A percentile compares a stretch with the other conserved stretches of the same genome.
Evolutionary conservation across 345 rosid genomes (phyloP).

Genomic region (Heritiera littoralis): DNA sequence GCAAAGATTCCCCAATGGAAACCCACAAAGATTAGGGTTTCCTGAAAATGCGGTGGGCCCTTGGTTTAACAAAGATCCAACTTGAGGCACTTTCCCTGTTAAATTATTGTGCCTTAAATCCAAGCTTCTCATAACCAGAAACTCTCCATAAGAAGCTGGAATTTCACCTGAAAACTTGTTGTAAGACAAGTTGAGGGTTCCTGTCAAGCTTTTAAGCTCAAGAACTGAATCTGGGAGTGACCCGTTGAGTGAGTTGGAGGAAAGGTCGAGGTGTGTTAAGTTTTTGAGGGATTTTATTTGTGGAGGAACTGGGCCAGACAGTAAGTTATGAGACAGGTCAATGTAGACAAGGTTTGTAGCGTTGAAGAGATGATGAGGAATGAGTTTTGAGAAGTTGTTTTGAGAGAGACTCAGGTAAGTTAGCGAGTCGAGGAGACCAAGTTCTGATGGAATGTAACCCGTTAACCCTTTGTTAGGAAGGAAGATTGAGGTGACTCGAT

Average conservation of each 20-base stretch:
- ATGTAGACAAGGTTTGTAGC: constrained; percentile 52
- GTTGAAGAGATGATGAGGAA: constrained; percentile 65
- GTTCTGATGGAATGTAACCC: constrained; percentile 86
- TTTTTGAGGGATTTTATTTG: constrained; percentile 46
- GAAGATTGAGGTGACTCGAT: constrained; percentile 62
- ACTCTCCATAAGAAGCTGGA: constrained; percentile 66
- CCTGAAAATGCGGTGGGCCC: constrained; percentile 96
- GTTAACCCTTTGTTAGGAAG: constrained; percentile 55
- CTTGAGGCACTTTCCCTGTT: constrained; percentile 77
- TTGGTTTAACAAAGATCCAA: constrained; percentile 82
- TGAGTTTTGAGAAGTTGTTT: constrained; percentile 64
- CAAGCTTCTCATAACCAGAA: constrained; percentile 75
- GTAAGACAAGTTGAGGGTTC: constrained; percentile 74
- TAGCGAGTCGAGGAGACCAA: constrained; percentile 77
- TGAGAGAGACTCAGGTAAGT: constrained; percentile 51
- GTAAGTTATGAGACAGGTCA: constrained; percentile 73
- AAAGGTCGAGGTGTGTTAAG: constrained; percentile 67
- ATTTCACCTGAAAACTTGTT: constrained; percentile 72
- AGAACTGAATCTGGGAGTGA: constrained; percentile 67
- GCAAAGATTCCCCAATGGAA: constrained; percentile 68
- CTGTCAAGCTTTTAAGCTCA: constrained; percentile 58
- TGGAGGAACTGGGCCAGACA: constrained; percentile 62
- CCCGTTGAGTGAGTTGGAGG: constrained; percentile 69
- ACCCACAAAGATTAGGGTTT: constrained; percentile 82
- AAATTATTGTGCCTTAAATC: constrained; percentile 84